Base-by-base conservation (phyloP, 1,284 basidiomycete genomes). In the Rhizoctonia solani region DNA sequence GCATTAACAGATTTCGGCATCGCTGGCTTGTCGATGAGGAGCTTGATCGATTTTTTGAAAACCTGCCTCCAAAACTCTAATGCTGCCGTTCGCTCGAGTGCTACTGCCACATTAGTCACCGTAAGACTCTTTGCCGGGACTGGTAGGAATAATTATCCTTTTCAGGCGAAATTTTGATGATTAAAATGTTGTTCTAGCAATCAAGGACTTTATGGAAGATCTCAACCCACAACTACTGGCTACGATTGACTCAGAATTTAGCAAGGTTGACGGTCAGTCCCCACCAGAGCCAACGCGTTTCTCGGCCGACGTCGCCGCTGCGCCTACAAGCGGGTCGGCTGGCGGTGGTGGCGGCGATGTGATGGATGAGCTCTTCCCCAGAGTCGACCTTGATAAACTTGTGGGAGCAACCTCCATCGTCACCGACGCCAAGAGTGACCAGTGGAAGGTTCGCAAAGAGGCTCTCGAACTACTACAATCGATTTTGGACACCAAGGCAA, bases 381-480 rank as follows among this genome's bases (percentile, higher is more conserved):
- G 97, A 29, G 92, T 98, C 30, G 96, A 99, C 73, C 81, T 99
- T 53, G 96, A 99, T 73, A 83, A 86, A 67, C 78, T 99, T 25
- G 80, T 99, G 41, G 89, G 90, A 69, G 87, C 89, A n/a, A 92
- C 93, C 0, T 86, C 87, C 1, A 89, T 98, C 53, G 78, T 95
- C 29, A 81, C 86, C 1, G 92, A 94, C 73, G 83, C 88, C 9
- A 92, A 92, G 78, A 93, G 87, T 72, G 97, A 98, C 72, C 88
- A 93, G 0, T 99, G 97, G 97, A 99, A 99, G 79, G 88, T 87
- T 4, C 90, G 96, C 79, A 99, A 99, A 77, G 97, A 98, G 74
- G 95, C 92, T 1, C 82, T 99, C 66, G 97, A 99, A 75, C 81
- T 83, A 0, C 78, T 99, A 14, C 90, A 92, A 72, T 86, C 85